Percentiles rank a stretch among this genome's conserved stretches.
phyloP scores from a whole-genome alignment of 441 rosid species.

The Gossypium gossypioides region DNA sequence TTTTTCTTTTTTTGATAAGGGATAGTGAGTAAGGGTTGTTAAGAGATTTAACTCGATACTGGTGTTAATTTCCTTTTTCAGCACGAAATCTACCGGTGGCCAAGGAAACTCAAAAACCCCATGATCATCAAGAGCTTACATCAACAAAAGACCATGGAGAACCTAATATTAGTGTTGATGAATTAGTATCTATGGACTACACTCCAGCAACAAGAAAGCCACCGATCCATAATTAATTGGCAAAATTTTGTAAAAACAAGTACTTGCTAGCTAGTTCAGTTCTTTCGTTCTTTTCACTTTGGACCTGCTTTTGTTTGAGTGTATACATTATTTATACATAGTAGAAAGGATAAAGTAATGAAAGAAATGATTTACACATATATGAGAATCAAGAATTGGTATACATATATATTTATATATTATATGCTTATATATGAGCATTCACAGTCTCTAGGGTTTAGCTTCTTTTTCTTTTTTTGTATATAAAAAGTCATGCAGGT shows the following conservation, averaged over 20 bases:
- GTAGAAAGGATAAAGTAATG: background rate
- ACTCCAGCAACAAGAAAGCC: slow-evolving; percentile 52
- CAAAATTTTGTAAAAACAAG: slow-evolving; percentile 7
- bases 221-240: slow-evolving; percentile 49
- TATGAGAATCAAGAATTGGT: background rate
- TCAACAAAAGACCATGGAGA: slow-evolving; percentile 16
- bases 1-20: background rate
- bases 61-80: slow-evolving; percentile 10
- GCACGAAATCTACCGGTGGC: slow-evolving; percentile 31
- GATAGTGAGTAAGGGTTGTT: no score
- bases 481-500: background rate
- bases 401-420: background rate
- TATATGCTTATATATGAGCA: background rate
- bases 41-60: no score
- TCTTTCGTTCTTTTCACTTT: background rate
- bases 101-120: slow-evolving; percentile 17
- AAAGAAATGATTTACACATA: background rate
- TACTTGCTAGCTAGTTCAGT: background rate
- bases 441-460: background rate
- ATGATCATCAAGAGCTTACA: background rate
- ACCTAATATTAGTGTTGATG: slow-evolving; percentile 18
- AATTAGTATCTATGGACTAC: slow-evolving; percentile 40
- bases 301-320: background rate
- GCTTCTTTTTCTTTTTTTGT: background rate
- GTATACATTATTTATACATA: background rate